Evolutionary conservation across 176 grass and related monocot genomes (phyloP).

Genomic region (Aegilops longissima): DNA sequence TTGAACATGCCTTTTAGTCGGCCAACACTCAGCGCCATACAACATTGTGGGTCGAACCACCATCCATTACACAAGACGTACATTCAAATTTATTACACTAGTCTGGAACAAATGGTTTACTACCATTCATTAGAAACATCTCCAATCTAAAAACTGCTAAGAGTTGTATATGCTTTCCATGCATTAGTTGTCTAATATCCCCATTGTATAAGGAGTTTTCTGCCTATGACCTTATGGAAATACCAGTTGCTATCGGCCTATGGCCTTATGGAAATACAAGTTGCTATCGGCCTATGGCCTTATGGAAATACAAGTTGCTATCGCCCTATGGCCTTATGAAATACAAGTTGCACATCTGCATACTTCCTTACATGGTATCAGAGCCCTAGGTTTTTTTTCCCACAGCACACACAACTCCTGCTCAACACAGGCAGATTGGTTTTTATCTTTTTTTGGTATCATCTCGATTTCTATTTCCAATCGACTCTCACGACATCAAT

Average conservation of each 20-base stretch:
- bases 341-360: neutral
- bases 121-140: neutral
- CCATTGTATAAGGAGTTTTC: neutral
- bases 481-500: neutral
- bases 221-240: neutral
- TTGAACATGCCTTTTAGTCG: no score
- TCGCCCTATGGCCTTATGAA: neutral
- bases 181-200: neutral
- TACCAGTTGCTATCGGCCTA: neutral
- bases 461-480: neutral
- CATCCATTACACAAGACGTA: neutral
- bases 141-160: neutral
- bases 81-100: neutral
- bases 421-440: neutral
- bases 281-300: no score
- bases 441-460: neutral
- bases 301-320: no score
- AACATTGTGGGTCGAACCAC: no score
- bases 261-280: neutral
- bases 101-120: neutral
- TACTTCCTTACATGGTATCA: neutral
- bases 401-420: neutral
- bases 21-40: no score
- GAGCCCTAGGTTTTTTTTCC: neutral
- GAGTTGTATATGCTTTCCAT: no score